These are phyloP conservation scores for Eucommia ulmoides DNA, from an alignment of 257 asterid genomes.

Conservation along the genomic window DNA sequence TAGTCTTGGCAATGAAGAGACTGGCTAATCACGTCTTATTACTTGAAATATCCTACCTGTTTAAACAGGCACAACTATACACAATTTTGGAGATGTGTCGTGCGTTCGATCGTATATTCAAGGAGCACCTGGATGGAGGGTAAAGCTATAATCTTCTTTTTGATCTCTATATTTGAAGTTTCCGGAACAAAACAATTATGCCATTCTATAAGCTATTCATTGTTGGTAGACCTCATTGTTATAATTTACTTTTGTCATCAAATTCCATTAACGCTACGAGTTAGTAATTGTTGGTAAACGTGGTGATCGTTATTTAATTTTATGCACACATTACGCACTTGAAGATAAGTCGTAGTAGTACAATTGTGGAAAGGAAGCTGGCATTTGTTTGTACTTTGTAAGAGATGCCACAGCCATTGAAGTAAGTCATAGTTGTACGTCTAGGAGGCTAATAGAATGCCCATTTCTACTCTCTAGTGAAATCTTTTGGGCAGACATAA, in stretches of 20 bases:
- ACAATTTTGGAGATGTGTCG: constrained; percentile 94
- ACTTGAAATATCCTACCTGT: constrained; percentile 10
- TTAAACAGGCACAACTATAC: constrained; percentile 79
- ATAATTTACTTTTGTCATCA: background rate
- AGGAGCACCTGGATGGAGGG: constrained; percentile 97
- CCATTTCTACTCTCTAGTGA: too few species aligned
- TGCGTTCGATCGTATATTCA: constrained; percentile 83
- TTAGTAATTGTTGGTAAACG: background rate
- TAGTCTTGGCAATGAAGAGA: constrained; percentile 4
- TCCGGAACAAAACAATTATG: too few species aligned
- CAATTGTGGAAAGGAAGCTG: too few species aligned
- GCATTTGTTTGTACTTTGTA: too few species aligned
- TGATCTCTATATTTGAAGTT: background rate
- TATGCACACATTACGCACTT: too few species aligned
- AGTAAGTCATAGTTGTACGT: too few species aligned
- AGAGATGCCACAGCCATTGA: too few species aligned
- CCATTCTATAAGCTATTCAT: too few species aligned
- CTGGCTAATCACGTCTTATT: constrained; percentile 4
- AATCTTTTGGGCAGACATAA: too few species aligned
- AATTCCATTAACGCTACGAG: background rate
- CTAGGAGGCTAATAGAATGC: too few species aligned
- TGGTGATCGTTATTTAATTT: background rate
- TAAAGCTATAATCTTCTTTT: constrained; percentile 18
- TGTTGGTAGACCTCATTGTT: too few species aligned
- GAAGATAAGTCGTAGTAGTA: too few species aligned